phyloP scores from a whole-genome alignment of 345 rosid species.

The Physaria fendleri region DNA sequence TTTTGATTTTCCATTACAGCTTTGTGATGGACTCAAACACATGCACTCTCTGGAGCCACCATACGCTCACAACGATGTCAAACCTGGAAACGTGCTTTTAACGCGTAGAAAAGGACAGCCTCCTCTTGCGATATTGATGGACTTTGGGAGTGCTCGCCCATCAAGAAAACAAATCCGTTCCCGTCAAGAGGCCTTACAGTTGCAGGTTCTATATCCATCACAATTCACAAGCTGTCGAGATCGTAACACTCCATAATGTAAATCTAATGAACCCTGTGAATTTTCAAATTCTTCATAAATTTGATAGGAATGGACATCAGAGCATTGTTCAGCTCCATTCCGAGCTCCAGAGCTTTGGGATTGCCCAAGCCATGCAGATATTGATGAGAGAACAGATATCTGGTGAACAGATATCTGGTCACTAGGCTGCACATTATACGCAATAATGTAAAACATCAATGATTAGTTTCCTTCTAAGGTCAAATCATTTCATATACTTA shows the following conservation, averaged over 20 bases:
- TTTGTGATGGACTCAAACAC: constrained; percentile 95
- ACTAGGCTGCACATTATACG: constrained; percentile 94
- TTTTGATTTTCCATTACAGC: constrained; percentile 42
- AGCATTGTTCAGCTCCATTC: constrained; percentile 94
- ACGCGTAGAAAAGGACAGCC: constrained; percentile 67
- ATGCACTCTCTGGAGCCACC: constrained; percentile 94
- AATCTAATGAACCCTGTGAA: too few relatives aligned
- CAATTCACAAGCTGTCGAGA: too few relatives aligned
- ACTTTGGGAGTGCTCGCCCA: constrained; percentile 91
- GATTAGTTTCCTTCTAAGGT: background rate
- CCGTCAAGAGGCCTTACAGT: constrained; percentile 84
- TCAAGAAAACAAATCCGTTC: constrained; percentile 81
- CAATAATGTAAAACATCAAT: constrained; percentile 71
- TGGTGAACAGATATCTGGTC: too few relatives aligned
- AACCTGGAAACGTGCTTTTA: constrained; percentile 83
- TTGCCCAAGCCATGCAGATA: constrained; percentile 90
- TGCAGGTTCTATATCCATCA: constrained; percentile 56
- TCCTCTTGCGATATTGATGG: constrained; percentile 93
- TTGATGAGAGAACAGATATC: constrained; percentile 98
- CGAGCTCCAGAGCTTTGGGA: constrained; percentile 99
- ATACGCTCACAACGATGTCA: constrained; percentile 98
- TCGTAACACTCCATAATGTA: too few relatives aligned
- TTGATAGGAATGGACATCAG: constrained; percentile 92
- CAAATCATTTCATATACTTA: background rate
- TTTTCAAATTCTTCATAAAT: too few relatives aligned